phyloP scores from a whole-genome alignment of 2,329 filamentous ascomycete genomes.

The Curvularia verruculosa region DNA sequence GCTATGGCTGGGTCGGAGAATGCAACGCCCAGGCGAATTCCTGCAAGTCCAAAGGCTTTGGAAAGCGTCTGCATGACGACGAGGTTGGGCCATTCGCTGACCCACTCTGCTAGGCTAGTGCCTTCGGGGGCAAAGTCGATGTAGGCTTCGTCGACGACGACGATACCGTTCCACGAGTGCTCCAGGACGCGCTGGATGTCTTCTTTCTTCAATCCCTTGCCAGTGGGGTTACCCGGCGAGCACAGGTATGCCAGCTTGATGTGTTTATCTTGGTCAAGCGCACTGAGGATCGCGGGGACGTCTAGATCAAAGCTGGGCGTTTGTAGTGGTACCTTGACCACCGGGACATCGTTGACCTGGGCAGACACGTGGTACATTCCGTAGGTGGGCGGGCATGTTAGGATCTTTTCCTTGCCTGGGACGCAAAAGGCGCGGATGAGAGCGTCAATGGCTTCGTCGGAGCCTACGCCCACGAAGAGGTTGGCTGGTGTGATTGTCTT shows the following conservation, averaged over 20 bases:
- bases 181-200: conserved; percentile 76
- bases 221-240: conserved; percentile 94
- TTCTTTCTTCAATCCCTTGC: conserved; percentile 74
- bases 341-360: conserved; percentile 86
- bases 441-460: conserved; percentile 95
- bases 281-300: conserved; percentile 71
- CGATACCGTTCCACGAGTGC: conserved; percentile 94
- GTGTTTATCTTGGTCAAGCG: conserved; percentile 65
- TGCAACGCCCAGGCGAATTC: conserved; percentile 85
- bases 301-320: conserved; percentile 73
- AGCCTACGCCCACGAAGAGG: conserved; percentile 93
- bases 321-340: conserved; percentile 85
- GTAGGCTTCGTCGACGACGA: conserved; percentile 95
- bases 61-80: conserved; percentile 99
- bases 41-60: conserved; percentile 95
- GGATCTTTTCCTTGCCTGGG: conserved; percentile 84
- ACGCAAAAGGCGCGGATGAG: conserved; percentile 91
- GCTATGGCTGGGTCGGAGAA: conserved; percentile 80
- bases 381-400: conserved; percentile 95
- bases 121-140: conserved; percentile 87
- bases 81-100: conserved; percentile 89
- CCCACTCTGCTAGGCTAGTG: conserved; percentile 87
- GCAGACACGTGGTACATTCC: conserved; percentile 98
- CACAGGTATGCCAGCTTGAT: conserved; percentile 94
- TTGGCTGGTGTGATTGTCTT: conserved; percentile 78